Base-by-base conservation (phyloP, 2,329 filamentous ascomycete species). In the Verticillium tricorpus region DNA sequence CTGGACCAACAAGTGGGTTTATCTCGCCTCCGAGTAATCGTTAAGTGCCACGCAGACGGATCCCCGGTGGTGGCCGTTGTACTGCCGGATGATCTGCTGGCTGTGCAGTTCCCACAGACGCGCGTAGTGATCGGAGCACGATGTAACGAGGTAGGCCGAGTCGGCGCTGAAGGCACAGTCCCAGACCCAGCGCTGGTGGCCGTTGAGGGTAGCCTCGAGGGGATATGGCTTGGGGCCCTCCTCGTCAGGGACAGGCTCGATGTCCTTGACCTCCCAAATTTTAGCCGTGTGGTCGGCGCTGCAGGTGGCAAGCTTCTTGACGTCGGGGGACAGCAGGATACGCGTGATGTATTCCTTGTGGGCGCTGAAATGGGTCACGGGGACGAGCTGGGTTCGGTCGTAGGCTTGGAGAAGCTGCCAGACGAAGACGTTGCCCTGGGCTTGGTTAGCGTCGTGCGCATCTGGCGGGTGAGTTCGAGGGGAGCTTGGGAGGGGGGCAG, bases 181-280 rank as follows among this genome's bases (percentile, higher is more conserved):
- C 93, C 93, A 97, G 1, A 97, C 93, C 93, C 93, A 97, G 60
- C 93, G 88, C 77, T 97, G 93, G 76, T 97, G 93, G 60, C 91
- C 92, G 25, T 90, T 90, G 1, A 97, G 85, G 1, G 92, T 96
- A 2, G 92, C 93, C 76, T 97, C 91, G 22, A 96, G 85, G 11
- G 89, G 90, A 68, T 91, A 95, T 52, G 82, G 89, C 74, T 82
- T 85, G 9, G 81, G 75, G 37, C 78, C 76, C 56, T 78, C 74
- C n/a, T 69, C 64, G 52, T 63, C 67, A 54, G 62, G 67, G 61
- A 57, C 63, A 15, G 82, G 79, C 57, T 87, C 84, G n/a, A 88
- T 82, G 71, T 96, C 91, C 66, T 79, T 80, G 56, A 97, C 90
- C 69, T 93, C 91, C 95, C 95, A 99, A 69, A 99, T 97, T 75